Conservation (phyloP, 345 rosid species). For the Citrus unshiu region DNA sequence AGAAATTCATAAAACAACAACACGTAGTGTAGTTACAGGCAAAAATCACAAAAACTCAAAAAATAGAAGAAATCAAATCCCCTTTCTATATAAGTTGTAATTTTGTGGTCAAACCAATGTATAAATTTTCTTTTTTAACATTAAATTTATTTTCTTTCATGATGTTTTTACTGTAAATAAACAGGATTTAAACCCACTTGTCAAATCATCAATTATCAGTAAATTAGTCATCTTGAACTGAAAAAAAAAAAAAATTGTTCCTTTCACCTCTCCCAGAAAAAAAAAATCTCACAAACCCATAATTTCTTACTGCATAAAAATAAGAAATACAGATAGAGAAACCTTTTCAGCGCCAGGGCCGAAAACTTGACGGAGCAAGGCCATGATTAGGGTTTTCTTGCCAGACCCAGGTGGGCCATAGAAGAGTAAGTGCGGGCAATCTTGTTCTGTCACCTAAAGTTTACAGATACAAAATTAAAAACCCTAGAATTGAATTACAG, state of each 20-base stretch:
- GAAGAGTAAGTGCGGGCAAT: slow-evolving; percentile 95
- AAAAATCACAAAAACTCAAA: not conserved
- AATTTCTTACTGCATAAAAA: not conserved
- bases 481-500: not conserved
- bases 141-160: not conserved
- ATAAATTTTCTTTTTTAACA: not conserved
- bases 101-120: too few relatives aligned
- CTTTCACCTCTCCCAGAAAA: not conserved
- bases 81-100: not conserved
- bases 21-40: not conserved
- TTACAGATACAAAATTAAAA: not conserved
- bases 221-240: not conserved
- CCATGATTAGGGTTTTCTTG: slow-evolving; percentile 99
- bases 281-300: not conserved
- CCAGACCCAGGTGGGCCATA: slow-evolving; percentile 97
- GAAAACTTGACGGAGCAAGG: slow-evolving; percentile 75
- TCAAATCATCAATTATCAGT: not conserved
- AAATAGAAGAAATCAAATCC: not conserved
- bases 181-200: not conserved
- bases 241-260: not conserved
- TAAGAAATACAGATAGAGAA: not conserved
- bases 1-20: not conserved
- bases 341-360: slow-evolving; percentile 94
- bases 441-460: slow-evolving; percentile 78
- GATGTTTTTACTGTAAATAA: not conserved